Evolutionary conservation across 495 filamentous ascomycete genomes (phyloP), one percentile per base, ranked within the genome.

Genomic region (Arthonia radiata): DNA sequence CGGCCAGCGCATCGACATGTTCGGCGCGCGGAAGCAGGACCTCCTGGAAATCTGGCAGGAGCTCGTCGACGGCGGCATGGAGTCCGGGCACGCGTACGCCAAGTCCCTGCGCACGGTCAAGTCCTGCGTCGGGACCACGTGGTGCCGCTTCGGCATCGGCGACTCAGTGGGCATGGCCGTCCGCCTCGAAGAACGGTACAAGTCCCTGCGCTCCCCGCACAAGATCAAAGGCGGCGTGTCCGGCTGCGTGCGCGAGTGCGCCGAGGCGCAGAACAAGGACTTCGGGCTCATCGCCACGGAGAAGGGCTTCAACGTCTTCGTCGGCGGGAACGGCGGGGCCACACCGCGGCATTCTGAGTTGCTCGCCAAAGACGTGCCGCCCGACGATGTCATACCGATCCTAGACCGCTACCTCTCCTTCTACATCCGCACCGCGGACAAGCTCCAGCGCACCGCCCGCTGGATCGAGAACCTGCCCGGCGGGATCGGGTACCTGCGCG

Each of bases 101-200:
- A 94, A 94, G 50, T 72, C 75, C 13, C 52, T 94, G 29, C 61
- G 83, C 24, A 90, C 83, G 5, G 73, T 94, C 37, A 94, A 92
- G 62, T 77, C 72, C 37, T 94, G 83, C 39, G 83, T 94, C 3
- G 83, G 83, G 15, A 86, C 75, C 1, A 89, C 78, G 2, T 94
- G 83, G 83, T 94, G 83, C 39, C 59, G 83, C 4, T 94, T 77
- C 36, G 83, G 83, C 32, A 69, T 92, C 31, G 79, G 79, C 21
- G 83, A 94, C 51, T 86, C 75, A 50, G 83, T 94, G n/a, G 83
- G 83, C 14, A 82, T 94, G 75, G 83, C 82, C 1, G 71, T 93
- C 13, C 61, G 81, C 2, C 52, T 94, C 0, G 83, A 94, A 44
- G 75, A 92, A 49, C 66, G 83, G 25, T 94, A 94, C 50, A 94